A percentile compares a stretch with the other conserved stretches of the same genome.
Evolutionary conservation across 2,329 filamentous ascomycete genomes (phyloP).

Genomic region (Emmonsiellopsis sp.): DNA sequence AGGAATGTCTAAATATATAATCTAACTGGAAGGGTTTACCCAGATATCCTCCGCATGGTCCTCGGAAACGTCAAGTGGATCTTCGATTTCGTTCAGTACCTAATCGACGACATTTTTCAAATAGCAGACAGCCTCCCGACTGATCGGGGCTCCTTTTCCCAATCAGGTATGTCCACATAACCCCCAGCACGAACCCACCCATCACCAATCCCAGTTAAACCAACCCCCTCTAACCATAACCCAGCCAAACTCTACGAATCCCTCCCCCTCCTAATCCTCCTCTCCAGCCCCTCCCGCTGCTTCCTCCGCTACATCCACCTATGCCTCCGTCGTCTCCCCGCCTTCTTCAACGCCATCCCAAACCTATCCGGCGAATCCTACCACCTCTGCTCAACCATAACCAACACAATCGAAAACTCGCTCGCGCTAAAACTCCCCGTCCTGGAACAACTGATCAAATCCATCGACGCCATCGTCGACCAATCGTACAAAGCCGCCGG

Average conservation of each 20-base stretch:
- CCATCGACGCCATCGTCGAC: constrained; percentile 58
- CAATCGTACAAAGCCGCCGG: constrained; percentile 44
- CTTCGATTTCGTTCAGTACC: constrained; percentile 53
- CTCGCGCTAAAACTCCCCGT: constrained; percentile 49
- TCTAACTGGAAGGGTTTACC: not conserved
- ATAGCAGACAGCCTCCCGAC: constrained; percentile 28
- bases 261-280: constrained; percentile 46
- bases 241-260: constrained; percentile 20
- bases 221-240: constrained; percentile 25
- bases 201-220: constrained; percentile 7
- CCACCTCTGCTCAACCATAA: constrained; percentile 44
- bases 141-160: constrained; percentile 19
- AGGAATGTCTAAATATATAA: not conserved
- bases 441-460: constrained; percentile 55
- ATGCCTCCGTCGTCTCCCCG: constrained; percentile 50
- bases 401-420: constrained; percentile 42
- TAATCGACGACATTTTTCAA: constrained; percentile 45
- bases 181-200: not conserved
- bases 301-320: constrained; percentile 63
- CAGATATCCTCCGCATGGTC: constrained; percentile 63
- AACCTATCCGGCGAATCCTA: constrained; percentile 29
- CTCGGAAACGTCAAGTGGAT: constrained; percentile 72
- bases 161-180: constrained; percentile 23
- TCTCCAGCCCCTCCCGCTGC: constrained; percentile 65
- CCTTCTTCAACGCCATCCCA: constrained; percentile 32